Evolutionary conservation across 140 eudicot species (phyloP), one percentile per base, ranked within the genome.

Genomic region (Anethum foeniculum): DNA sequence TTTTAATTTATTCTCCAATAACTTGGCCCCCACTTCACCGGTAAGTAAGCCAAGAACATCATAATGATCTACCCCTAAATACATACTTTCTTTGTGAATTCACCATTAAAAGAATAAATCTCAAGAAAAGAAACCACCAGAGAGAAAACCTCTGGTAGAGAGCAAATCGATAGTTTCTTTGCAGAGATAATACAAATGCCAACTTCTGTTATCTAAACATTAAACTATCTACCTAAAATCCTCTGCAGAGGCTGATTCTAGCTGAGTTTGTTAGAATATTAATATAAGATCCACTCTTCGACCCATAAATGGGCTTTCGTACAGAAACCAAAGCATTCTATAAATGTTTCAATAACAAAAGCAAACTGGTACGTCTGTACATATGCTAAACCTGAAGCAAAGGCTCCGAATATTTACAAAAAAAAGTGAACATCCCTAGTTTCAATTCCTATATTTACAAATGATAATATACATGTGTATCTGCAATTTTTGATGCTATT

Each of bases 21-120:
- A 91, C 80, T 83, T 86, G 15, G 93, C 86, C 49, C 95, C 97
- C 76, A 90, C 92, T 80, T 90, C 94, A 21, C 97, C 96, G 2
- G 95, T 88, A 3, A 97, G 95, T 81, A 94, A 78, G 18, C 92
- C 97, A 32, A 90, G 86, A 48, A 90, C 77, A 25, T 12, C 71
- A 58, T 92, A 94, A 60, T 90, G 99, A 80, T 94, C 97, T 1
- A 90, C 77, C 47, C 90, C 97, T 4, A 79, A 78, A 80, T 93
- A 95, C 93, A 91, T 91, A 13, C 18, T 15, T 21, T 8, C 49
- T 9, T 46, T 7, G 47, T 14, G 49, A 46, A 10, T 8, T 46
- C 49, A 46, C 49, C 1, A 46, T 46, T 46, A 3, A 46, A 46
- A 46, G 49, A 46, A 0, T 46, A 44, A 44, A 46, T 46, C 49